Conservation (phyloP, 139 green algal genomes). For the Ostreobium quekettii region DNA sequence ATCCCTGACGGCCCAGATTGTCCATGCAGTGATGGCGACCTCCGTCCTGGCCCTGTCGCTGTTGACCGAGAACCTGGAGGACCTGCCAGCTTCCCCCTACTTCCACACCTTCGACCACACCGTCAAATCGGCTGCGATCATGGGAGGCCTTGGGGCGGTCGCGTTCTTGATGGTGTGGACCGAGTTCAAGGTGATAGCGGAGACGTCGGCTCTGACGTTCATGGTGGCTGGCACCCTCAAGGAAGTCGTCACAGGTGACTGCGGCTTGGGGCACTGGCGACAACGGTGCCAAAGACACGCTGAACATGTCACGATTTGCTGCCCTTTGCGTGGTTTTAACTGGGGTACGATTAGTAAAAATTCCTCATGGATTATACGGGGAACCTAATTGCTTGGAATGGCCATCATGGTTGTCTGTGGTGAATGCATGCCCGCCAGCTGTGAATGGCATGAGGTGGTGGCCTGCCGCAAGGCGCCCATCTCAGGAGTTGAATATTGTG, state of each 20-base stretch:
- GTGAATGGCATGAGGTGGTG: too few relatives aligned
- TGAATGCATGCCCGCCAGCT: too few relatives aligned
- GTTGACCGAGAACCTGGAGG: conserved; percentile 58
- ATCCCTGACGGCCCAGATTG: neutral
- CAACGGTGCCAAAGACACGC: too few relatives aligned
- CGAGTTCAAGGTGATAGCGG: conserved; percentile 64
- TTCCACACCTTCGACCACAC: conserved; percentile 39
- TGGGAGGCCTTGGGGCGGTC: conserved; percentile 51
- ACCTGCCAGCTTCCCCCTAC: conserved; percentile 60
- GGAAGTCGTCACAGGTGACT: conserved; percentile 61
- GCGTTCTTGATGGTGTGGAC: conserved; percentile 78
- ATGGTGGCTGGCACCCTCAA: conserved; percentile 89
- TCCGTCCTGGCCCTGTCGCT: conserved; percentile 57
- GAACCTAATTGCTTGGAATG: too few relatives aligned
- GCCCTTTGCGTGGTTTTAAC: too few relatives aligned
- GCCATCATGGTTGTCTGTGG: too few relatives aligned
- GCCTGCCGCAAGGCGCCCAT: too few relatives aligned
- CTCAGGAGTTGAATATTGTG: too few relatives aligned
- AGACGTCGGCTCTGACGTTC: conserved; percentile 86
- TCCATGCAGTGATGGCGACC: conserved; percentile 57
- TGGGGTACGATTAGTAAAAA: too few relatives aligned
- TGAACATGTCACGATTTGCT: too few relatives aligned
- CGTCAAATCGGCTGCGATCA: conserved; percentile 36
- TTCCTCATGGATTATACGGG: too few relatives aligned
- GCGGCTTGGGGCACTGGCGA: too few relatives aligned